A percentile compares a stretch with the other conserved stretches of the same genome.
Evolutionary conservation across 208 protist species (phyloP).

Genomic region (Trypanosoma rangeli): DNA sequence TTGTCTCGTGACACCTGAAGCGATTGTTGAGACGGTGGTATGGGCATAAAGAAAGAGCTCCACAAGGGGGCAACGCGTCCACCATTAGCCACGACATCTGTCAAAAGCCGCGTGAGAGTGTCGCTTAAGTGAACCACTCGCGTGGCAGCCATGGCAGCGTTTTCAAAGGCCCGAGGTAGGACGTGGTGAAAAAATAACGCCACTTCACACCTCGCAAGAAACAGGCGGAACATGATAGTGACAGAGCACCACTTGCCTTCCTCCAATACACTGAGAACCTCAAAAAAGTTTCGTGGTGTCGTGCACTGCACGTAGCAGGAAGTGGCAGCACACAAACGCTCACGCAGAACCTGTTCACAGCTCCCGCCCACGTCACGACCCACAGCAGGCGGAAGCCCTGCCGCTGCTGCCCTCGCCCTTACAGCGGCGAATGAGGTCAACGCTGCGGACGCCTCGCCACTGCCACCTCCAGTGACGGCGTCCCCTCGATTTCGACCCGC

Average conservation of each 20-base stretch:
- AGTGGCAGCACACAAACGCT: not conserved
- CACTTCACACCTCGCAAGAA: constrained; percentile 25
- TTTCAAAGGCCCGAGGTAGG: not conserved
- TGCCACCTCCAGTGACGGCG: not conserved
- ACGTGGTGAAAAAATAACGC: constrained; percentile 33
- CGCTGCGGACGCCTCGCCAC: too few relatives aligned
- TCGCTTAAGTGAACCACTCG: constrained; percentile 10
- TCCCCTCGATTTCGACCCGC: not conserved
- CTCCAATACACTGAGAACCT: constrained; percentile 20
- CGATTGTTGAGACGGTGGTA: constrained; percentile 16
- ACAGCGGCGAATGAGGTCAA: not conserved
- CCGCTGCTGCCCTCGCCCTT: not conserved
- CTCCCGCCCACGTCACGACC: not conserved
- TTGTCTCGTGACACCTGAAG: not conserved
- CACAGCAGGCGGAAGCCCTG: not conserved
- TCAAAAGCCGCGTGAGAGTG: constrained; percentile 7
- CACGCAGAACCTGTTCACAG: not conserved
- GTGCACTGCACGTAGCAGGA: not conserved
- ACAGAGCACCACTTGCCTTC: constrained; percentile 18
- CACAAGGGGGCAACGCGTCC: constrained; percentile 2
- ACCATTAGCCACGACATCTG: not conserved
- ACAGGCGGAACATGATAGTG: constrained; percentile 14
- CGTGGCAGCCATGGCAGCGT: constrained; percentile 1
- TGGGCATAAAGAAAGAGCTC: constrained; percentile 22
- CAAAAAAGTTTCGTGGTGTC: constrained; percentile 16